A percentile compares a stretch with the other conserved stretches of the same genome.
Evolutionary conservation across 1,139 yeast species (phyloP).

Genomic region (Hansenula anomala): DNA sequence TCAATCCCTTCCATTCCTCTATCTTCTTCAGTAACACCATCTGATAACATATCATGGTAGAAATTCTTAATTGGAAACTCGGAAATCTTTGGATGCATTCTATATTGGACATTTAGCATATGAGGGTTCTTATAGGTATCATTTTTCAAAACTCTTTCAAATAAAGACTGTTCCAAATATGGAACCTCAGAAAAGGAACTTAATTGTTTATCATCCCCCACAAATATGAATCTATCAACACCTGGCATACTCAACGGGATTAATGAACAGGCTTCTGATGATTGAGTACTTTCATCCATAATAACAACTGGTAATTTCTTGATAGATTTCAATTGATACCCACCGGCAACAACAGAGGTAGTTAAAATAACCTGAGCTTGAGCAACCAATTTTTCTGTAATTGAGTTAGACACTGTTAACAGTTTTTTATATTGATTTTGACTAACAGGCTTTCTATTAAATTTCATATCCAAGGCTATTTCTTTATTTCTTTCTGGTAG

Average conservation of each 20-base stretch:
- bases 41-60: slow-evolving; percentile 48
- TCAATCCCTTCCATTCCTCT: slow-evolving; percentile 39
- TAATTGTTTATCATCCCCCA: slow-evolving; percentile 65
- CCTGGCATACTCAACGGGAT: slow-evolving; percentile 69
- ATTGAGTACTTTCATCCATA: slow-evolving; percentile 69
- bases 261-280: slow-evolving; percentile 65
- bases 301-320: slow-evolving; percentile 60
- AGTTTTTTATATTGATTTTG: slow-evolving; percentile 46
- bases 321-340: slow-evolving; percentile 52
- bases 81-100: slow-evolving; percentile 61
- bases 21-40: slow-evolving; percentile 53
- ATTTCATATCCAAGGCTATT: slow-evolving; percentile 37
- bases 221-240: slow-evolving; percentile 62
- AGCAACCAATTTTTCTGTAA: slow-evolving; percentile 45
- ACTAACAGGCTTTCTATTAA: slow-evolving; percentile 33
- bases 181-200: slow-evolving; percentile 63
- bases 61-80: slow-evolving; percentile 55
- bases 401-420: slow-evolving; percentile 37
- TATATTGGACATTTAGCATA: slow-evolving; percentile 68
- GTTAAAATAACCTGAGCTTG: slow-evolving; percentile 69
- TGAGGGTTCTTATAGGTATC: slow-evolving; percentile 55
- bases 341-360: slow-evolving; percentile 70
- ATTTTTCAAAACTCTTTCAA: slow-evolving; percentile 53
- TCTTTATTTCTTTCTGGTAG: slow-evolving; percentile 42
- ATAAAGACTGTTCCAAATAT: slow-evolving; percentile 51